Evolutionary conservation across 106 monocot species (phyloP).

Genomic region (Allium sativum): DNA sequence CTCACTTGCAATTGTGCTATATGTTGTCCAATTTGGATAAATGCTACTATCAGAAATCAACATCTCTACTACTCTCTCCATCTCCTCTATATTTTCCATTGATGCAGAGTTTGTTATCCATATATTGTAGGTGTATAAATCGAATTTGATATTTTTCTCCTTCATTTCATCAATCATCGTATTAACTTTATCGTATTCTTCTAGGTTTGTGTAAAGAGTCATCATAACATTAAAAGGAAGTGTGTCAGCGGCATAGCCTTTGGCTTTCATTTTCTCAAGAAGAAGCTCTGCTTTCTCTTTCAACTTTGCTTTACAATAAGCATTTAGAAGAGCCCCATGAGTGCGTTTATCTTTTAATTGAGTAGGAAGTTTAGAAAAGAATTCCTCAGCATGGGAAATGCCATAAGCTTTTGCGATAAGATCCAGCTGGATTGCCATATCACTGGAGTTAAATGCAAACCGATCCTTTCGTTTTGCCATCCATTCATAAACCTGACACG

Average conservation of each 20-base stretch:
- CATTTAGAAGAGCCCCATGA: conserved; percentile 80
- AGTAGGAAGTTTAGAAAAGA: conserved; percentile 48
- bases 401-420: conserved; percentile 76
- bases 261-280: conserved; percentile 49
- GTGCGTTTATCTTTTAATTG: conserved; percentile 71
- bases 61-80: conserved; percentile 58
- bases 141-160: conserved; percentile 43
- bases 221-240: conserved; percentile 89
- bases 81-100: conserved; percentile 39
- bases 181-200: conserved; percentile 52
- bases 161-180: conserved; percentile 58
- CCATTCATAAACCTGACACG: conserved; percentile 80
- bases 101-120: conserved; percentile 83
- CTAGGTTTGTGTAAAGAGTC: conserved; percentile 85
- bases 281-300: conserved; percentile 62
- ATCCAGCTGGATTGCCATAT: conserved; percentile 79
- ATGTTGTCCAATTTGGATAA: conserved; percentile 81
- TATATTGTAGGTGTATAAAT: conserved; percentile 74
- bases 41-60: conserved; percentile 43
- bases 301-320: conserved; percentile 52
- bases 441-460: conserved; percentile 61
- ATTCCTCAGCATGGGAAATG: conserved; percentile 51
- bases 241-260: conserved; percentile 43
- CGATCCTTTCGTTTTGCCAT: conserved; percentile 45
- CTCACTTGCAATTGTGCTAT: conserved; percentile 76